Percentiles rank a stretch among this genome's conserved stretches.
These are phyloP conservation scores for Ophiosphaerella herpotricha DNA, from an alignment of 2,329 filamentous ascomycete species.

Conservation along the genomic window DNA sequence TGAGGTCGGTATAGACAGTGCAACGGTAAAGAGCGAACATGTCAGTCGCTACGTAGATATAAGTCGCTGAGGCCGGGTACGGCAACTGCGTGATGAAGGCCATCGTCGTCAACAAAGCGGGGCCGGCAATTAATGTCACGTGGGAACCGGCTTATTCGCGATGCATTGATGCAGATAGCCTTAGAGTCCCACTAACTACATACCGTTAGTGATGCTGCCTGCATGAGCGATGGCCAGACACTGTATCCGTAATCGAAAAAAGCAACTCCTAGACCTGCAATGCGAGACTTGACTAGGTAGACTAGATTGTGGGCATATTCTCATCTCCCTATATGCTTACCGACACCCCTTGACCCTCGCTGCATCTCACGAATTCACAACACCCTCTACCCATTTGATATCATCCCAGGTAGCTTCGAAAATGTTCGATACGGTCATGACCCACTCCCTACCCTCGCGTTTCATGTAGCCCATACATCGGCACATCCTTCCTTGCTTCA, in stretches of 20 bases:
- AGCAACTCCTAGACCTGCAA: too few species aligned
- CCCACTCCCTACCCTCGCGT: conserved; percentile 50
- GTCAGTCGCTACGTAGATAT: conserved; percentile 19
- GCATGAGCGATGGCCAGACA: too few species aligned
- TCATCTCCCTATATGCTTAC: neutral
- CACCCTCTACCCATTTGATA: conserved; percentile 56
- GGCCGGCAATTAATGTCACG: conserved; percentile 30
- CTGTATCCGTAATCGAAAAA: too few species aligned
- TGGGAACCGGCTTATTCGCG: conserved; percentile 4
- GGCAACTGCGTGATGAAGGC: conserved; percentile 8
- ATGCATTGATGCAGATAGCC: too few species aligned
- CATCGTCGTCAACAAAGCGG: conserved; percentile 25
- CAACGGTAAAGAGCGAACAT: conserved; percentile 25
- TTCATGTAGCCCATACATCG: conserved; percentile 57
- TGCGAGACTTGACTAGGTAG: neutral
- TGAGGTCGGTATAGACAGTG: conserved; percentile 8
- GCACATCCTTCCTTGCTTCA: conserved; percentile 50
- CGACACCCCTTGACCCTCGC: neutral
- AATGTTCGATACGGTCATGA: conserved; percentile 55
- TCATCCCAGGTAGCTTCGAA: conserved; percentile 61
- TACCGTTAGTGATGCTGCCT: too few species aligned
- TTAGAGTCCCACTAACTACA: too few species aligned
- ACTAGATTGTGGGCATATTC: conserved; percentile 1
- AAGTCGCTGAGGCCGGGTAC: conserved; percentile 3
- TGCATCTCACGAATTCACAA: conserved; percentile 34